Evolutionary conservation across 345 rosid genomes (phyloP), one percentile per base, ranked within the genome.

Genomic region (Angophora floribunda): DNA sequence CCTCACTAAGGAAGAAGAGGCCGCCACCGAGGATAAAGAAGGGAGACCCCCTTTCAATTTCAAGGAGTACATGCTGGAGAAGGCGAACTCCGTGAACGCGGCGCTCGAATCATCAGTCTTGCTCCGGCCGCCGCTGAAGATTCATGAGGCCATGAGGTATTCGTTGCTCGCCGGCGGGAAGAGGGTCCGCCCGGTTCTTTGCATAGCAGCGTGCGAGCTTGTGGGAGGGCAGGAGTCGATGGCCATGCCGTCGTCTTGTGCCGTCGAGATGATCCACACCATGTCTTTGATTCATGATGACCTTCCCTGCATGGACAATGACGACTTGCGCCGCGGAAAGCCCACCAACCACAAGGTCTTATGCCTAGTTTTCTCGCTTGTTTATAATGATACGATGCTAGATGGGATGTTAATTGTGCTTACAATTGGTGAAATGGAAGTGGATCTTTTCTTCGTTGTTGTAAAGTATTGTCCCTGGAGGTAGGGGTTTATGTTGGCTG

Each of bases 221-320:
- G 98, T 96, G 41, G 98, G 99, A 0, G 99, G 99, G 7, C 41
- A 86, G 15, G 95, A 94, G 86, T 86, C 95, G 24, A 51, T 52
- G 87, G 98, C 98, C 26, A 95, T 98, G 98, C 97, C 98, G 0
- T 94, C 97, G 0, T 98, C 99, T 52, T 97, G 99, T 59, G 99
- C 97, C 22, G 94, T 97, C 21, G 98, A 98, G 86, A 98, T 97
- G 99, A 94, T 97, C 86, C 99, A 97, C 88, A 95, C 99, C 88
- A 98, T 98, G 99, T 98, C 99, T 2, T 91, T 98, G 14, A 97
- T 98, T 84, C 99, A 98, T 78, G 99, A 98, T 86, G 99, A 98
- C 79, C 92, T 98, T 13, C 99, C 99, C 52, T 96, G 98, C 70
- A 98, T 97, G 99, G 99, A 98, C 45, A 95, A 98, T 93, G 99